Evolutionary conservation across 495 filamentous ascomycete genomes (phyloP).

Genomic region (Hypoxylon fuscum): DNA sequence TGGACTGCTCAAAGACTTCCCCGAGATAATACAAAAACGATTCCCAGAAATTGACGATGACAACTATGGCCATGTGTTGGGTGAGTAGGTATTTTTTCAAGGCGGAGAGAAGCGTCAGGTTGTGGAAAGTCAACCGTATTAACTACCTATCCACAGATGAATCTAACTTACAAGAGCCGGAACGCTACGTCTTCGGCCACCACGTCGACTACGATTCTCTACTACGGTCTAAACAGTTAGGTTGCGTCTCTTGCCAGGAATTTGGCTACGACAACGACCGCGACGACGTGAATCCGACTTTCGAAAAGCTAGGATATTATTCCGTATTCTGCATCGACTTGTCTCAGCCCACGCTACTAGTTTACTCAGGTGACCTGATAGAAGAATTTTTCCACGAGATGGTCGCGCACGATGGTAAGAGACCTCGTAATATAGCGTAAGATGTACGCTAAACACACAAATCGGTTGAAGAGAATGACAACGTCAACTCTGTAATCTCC

Average conservation of each 20-base stretch:
- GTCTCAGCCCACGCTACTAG: slow-evolving; percentile 15
- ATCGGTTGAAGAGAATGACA: slow-evolving; percentile 34
- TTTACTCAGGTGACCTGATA: slow-evolving; percentile 23
- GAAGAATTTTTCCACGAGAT: slow-evolving; percentile 21
- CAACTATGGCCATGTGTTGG: background rate
- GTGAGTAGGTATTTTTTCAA: slow-evolving; percentile 8
- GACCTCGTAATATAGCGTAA: background rate
- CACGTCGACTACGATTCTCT: slow-evolving; percentile 30
- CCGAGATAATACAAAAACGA: slow-evolving; percentile 5
- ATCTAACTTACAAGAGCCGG: slow-evolving; percentile 14
- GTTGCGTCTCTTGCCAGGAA: slow-evolving; percentile 28
- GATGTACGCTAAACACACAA: no score
- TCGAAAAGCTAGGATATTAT: slow-evolving; percentile 25
- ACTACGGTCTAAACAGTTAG: slow-evolving; percentile 7
- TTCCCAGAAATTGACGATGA: slow-evolving; percentile 16
- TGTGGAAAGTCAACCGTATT: no score
- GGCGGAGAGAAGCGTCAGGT: no score
- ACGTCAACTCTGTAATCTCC: slow-evolving; percentile 27
- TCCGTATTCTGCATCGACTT: slow-evolving; percentile 28
- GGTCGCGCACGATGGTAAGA: slow-evolving; percentile 28
- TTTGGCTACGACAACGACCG: slow-evolving; percentile 7
- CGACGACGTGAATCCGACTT: slow-evolving; percentile 15
- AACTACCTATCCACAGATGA: no score
- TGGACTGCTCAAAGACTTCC: slow-evolving; percentile 25
- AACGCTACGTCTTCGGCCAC: slow-evolving; percentile 37